These are phyloP conservation scores for Metschnikowia arizonensis DNA, from an alignment of 805 yeast species.

Conservation along the genomic window DNA sequence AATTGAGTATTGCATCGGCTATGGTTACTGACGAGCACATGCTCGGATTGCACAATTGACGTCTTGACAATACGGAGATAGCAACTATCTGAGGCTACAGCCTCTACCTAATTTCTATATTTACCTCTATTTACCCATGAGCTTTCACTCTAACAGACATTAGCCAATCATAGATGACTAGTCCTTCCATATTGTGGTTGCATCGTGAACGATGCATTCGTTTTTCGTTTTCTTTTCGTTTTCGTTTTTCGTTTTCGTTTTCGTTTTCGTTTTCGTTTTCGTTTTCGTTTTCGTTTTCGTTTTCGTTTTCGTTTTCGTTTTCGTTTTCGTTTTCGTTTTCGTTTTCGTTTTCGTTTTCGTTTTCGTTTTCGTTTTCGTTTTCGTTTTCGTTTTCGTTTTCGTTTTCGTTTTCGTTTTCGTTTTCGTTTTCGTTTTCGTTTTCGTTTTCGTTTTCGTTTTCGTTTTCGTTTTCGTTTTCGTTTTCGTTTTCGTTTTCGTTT, in stretches of 20 bases:
- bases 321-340: neutral
- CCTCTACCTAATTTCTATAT: too few relatives aligned
- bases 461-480: neutral
- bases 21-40: too few relatives aligned
- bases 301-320: neutral
- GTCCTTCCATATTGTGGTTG: neutral
- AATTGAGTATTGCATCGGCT: too few relatives aligned
- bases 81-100: too few relatives aligned
- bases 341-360: neutral
- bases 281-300: neutral
- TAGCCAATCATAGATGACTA: neutral
- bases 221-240: neutral
- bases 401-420: neutral
- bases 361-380: neutral
- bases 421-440: neutral
- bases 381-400: neutral
- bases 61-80: too few relatives aligned
- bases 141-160: neutral
- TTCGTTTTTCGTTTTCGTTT: neutral
- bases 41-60: too few relatives aligned
- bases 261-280: neutral
- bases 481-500: neutral
- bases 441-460: neutral
- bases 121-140: constrained; percentile 4
- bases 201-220: too few relatives aligned